phyloP scores from a whole-genome alignment of 2,329 filamentous ascomycete genomes.

The Exophiala spinifera region DNA sequence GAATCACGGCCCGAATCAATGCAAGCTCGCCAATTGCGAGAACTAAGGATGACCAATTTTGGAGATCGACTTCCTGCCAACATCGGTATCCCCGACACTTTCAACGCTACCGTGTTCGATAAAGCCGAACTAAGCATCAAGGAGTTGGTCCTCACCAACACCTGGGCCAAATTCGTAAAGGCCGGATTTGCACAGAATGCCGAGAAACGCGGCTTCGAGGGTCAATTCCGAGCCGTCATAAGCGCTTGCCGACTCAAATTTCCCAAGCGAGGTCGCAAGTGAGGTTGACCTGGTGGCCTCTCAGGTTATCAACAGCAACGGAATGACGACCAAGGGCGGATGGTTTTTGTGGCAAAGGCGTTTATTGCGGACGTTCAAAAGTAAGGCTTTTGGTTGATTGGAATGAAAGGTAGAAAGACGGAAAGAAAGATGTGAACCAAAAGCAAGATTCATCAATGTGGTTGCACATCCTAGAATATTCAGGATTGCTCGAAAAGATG shows the following conservation, averaged over 20 bases:
- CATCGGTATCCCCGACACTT: constrained; percentile 43
- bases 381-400: neutral
- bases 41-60: constrained; percentile 29
- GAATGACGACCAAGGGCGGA: neutral
- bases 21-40: constrained; percentile 15
- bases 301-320: neutral
- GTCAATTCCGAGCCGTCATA: constrained; percentile 10
- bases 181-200: constrained; percentile 27
- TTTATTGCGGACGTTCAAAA: neutral
- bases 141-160: constrained; percentile 66
- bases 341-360: neutral
- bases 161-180: constrained; percentile 53
- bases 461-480: constrained; percentile 20
- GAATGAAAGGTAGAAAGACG: neutral
- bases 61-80: constrained; percentile 34
- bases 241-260: constrained; percentile 9
- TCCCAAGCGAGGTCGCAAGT: constrained; percentile 8
- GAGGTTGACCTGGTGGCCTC: neutral
- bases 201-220: constrained; percentile 9
- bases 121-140: constrained; percentile 60
- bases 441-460: constrained; percentile 11
- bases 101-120: constrained; percentile 56
- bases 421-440: constrained; percentile 3
- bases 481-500: constrained; percentile 17
- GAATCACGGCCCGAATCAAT: constrained; percentile 4